These are phyloP conservation scores for Angomonas deanei DNA, from an alignment of 208 protist genomes.

Conservation along the genomic window DNA sequence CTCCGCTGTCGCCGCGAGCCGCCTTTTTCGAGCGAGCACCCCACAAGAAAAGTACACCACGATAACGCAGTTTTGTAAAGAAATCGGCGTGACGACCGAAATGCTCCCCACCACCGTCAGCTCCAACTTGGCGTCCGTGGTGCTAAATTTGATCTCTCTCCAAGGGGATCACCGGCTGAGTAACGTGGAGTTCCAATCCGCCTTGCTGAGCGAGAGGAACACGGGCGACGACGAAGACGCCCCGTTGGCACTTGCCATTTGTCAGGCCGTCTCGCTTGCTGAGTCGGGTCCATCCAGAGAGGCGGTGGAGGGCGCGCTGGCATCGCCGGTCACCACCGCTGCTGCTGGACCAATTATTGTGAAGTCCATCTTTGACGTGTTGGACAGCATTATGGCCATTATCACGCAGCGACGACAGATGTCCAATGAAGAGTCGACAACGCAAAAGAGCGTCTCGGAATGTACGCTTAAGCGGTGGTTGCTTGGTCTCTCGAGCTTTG, in stretches of 20 bases:
- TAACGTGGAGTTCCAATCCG: not conserved
- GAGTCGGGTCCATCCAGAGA: slow-evolving; percentile 11
- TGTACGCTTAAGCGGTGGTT: slow-evolving; percentile 46
- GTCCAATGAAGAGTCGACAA: not conserved
- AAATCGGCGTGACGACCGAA: slow-evolving; percentile 6
- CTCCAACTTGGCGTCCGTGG: slow-evolving; percentile 27
- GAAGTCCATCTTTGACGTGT: slow-evolving; percentile 15
- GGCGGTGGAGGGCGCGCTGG: slow-evolving; percentile 3
- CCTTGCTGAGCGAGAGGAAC: not conserved
- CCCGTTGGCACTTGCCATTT: slow-evolving; percentile 24
- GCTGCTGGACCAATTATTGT: slow-evolving; percentile 6
- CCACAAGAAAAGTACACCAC: slow-evolving; percentile 7
- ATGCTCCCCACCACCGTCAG: slow-evolving; percentile 18
- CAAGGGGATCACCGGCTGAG: slow-evolving; percentile 44
- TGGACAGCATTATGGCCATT: slow-evolving; percentile 15
- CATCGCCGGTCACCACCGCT: not conserved
- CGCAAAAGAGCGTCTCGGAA: not conserved
- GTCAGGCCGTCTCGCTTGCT: slow-evolving; percentile 20
- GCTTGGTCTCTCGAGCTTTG: slow-evolving; percentile 48
- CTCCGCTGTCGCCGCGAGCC: no score
- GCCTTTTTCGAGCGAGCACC: no score
- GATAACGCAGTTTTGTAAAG: slow-evolving; percentile 11
- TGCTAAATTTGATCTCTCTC: slow-evolving; percentile 60
- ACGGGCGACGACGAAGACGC: slow-evolving; percentile 9
- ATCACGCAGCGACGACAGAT: not conserved